Percentiles rank a stretch among this genome's conserved stretches.
These are phyloP conservation scores for Prunus salicina DNA, from an alignment of 306 rosid genomes.

Conservation along the genomic window DNA sequence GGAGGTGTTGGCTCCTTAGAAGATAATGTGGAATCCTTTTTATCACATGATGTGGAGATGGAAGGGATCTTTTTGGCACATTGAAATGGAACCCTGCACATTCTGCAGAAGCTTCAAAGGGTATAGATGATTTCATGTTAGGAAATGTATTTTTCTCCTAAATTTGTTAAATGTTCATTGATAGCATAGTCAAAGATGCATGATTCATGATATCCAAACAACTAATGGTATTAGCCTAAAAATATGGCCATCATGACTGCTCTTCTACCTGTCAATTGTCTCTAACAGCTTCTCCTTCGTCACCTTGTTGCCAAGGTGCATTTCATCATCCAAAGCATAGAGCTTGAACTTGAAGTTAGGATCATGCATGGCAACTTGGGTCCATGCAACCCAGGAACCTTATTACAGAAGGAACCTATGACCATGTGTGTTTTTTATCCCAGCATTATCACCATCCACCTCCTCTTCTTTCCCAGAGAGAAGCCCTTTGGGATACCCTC, in stretches of 20 bases:
- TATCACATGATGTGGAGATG: conserved; percentile 89
- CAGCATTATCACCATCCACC: not conserved
- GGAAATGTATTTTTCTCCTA: not conserved
- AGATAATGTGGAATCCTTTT: conserved; percentile 89
- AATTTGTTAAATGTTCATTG: not conserved
- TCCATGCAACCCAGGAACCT: not conserved
- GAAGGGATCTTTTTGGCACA: conserved; percentile 81
- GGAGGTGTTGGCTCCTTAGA: conserved; percentile 93
- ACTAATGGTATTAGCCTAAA: not conserved
- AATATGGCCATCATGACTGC: not conserved
- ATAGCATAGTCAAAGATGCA: not conserved
- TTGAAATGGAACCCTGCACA: conserved; percentile 76
- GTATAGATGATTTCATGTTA: conserved; percentile 43
- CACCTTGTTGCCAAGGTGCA: not conserved
- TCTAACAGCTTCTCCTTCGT: not conserved
- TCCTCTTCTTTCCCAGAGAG: not conserved
- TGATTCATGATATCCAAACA: not conserved
- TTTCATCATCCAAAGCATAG: not conserved
- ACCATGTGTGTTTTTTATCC: not conserved
- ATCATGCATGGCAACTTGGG: not conserved
- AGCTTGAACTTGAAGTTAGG: not conserved
- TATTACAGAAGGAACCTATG: not conserved
- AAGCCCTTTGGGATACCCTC: not conserved
- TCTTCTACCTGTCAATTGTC: not conserved
- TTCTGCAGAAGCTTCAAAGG: conserved; percentile 75